Evolutionary conservation across 257 asterid genomes (phyloP), one percentile per base, ranked within the genome.

Genomic region (Przewalskia tangutica): DNA sequence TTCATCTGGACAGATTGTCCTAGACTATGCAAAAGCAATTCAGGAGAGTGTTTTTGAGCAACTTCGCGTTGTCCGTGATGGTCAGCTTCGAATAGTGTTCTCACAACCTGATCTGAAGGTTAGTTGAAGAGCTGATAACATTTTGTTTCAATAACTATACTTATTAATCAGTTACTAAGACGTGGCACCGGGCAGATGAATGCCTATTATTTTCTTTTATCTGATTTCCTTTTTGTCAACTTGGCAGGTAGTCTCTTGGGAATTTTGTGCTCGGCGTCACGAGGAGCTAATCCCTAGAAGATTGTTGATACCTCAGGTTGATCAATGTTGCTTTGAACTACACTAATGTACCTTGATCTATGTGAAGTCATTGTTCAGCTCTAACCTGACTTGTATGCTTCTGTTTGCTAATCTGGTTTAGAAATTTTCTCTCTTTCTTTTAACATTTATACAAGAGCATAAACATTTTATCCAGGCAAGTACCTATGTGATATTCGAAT

Each of bases 221-320:
- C 63, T 42, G 38, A 2, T 66, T 60, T 68, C 81, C 27, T 36
- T 81, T 46, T 36, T 27, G 55, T 32, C 32, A 20, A 48, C 42
- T 84, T 64, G 51, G 66, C 91, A 95, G 99, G 94, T 95, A 84
- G 89, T 95, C 92, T 94, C 98, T 14, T 95, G 99, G 99, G 99
- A 92, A 82, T 95, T 95, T 84, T 95, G 99, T 90, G 99, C 98
- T 34, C 90, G 99, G n/a, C 97, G 95, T 60, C 99, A 95, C 84
- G 99, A 95, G 89, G 98, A 95, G 85, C 94, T 95, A 79, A 93
- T 95, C 67, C 98, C 99, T 81, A 89, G 97, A 82, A 90, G 97
- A 86, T 88, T 91, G 89, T 87, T 95, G 85, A 89, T 93, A 86
- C 97, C 98, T 80, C 99, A 95, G 98, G 99, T 95, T 77, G 17